Evolutionary conservation across 257 asterid genomes (phyloP).

Genomic region (Ballota nigra): DNA sequence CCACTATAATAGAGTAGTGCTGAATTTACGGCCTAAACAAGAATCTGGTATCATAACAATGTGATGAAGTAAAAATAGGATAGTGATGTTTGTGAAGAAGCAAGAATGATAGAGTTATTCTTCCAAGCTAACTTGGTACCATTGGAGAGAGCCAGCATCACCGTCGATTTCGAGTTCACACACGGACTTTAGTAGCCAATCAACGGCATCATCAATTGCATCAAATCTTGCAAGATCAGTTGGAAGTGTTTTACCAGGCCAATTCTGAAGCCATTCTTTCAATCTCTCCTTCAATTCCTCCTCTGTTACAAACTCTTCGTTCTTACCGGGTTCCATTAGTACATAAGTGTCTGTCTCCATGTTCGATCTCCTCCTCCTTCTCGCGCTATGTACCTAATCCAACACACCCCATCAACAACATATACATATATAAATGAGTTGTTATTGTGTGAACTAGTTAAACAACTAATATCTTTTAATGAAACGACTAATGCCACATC

Average conservation of each 20-base stretch:
- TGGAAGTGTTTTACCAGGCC: slow-evolving; percentile 55
- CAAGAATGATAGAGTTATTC: slow-evolving; percentile 12
- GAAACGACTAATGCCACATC: too few relatives aligned
- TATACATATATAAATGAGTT: background rate
- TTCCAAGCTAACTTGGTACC: slow-evolving; percentile 80
- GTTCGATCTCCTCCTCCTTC: slow-evolving; percentile 81
- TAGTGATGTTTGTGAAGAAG: background rate
- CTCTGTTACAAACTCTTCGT: slow-evolving; percentile 71
- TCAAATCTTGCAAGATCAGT: slow-evolving; percentile 74
- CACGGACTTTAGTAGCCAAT: slow-evolving; percentile 61
- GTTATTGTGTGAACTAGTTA: too few relatives aligned
- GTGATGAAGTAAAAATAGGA: too few relatives aligned
- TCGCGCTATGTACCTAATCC: slow-evolving; percentile 38
- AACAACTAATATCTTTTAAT: too few relatives aligned
- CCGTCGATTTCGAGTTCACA: slow-evolving; percentile 86
- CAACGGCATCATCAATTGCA: slow-evolving; percentile 61
- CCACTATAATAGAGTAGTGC: too few relatives aligned
- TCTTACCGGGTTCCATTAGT: slow-evolving; percentile 70
- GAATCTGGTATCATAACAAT: too few relatives aligned
- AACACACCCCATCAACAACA: background rate
- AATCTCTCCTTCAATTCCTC: slow-evolving; percentile 55
- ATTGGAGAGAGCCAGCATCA: slow-evolving; percentile 80
- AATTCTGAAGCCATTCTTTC: slow-evolving; percentile 62
- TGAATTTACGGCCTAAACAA: too few relatives aligned
- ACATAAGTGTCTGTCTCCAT: slow-evolving; percentile 61